Base-by-base conservation (phyloP, 1,284 basidiomycete genomes). In the Melanopsichium pennsylvanicum region DNA sequence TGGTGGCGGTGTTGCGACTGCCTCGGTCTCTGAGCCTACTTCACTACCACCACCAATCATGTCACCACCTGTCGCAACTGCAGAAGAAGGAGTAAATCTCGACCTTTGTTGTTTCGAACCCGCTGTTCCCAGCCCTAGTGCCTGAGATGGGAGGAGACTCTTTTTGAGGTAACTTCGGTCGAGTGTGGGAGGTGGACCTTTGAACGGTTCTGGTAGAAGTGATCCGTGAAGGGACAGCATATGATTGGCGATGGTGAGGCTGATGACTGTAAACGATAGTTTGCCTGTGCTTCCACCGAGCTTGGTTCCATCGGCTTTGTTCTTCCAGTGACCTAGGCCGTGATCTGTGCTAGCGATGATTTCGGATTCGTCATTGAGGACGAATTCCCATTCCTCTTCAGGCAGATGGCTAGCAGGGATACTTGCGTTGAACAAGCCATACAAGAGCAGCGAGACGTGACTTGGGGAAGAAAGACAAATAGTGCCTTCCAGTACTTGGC, bases 341-440 rank as follows among this genome's bases (percentile, higher is more conserved):
- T 74, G 56, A 38, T 73, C 73, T 5, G 18, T 42, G 5, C 48
- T 11, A 2, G 34, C 16, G 16, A 23, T 32, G 2, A 32, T 15
- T 15, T 51, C 55, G 19, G 74, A 76, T 12, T 78, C 80, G 42
- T 75, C 70, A 21, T 72, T 90, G 64, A 93, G 88, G 78, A 96
- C 91, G 74, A 95, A 97, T 63, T 89, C 87, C 88, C 90, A 97
- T 46, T 87, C 82, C 40, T 90, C 88, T 82, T 84, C 3, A 88
- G 91, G 76, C 7, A 98, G 92, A 81, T 98, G 95, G 76, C 91
- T 87, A 49, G 91, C 88, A 1, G 93, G 92, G 81, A 98, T 97
- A 8, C 93, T 94, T 13, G 93, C 92, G 82, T 98, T 98, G 85
- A 98, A 98, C 7, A 92, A 95, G 50, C 89, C 89, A 76, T 96